These are phyloP conservation scores for Beta lomatogona DNA, from an alignment of 179 eudicot genomes.

Conservation along the genomic window DNA sequence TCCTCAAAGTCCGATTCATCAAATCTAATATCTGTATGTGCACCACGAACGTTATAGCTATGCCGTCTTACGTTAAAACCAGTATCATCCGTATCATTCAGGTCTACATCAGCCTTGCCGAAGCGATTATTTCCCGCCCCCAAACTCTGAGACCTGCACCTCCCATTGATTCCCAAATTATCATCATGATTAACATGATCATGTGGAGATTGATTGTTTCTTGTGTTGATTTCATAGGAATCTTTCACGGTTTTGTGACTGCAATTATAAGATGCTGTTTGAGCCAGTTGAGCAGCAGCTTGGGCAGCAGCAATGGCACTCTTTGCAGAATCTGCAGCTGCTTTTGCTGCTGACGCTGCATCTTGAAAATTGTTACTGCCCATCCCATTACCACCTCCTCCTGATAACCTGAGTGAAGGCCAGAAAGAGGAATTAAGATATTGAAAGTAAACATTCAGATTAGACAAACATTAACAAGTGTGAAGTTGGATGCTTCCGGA, in stretches of 20 bases:
- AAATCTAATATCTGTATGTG: slow-evolving; percentile 53
- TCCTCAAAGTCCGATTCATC: slow-evolving; percentile 85
- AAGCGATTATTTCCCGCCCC: slow-evolving; percentile 25
- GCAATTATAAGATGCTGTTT: slow-evolving; percentile 28
- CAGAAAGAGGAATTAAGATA: neutral
- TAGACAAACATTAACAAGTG: neutral
- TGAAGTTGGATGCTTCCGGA: slow-evolving; percentile 11
- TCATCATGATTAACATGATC: slow-evolving; percentile 14
- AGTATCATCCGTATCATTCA: slow-evolving; percentile 23
- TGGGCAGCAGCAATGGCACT: slow-evolving; percentile 79
- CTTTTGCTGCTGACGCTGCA: slow-evolving; percentile 82
- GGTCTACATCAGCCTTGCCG: slow-evolving; percentile 21
- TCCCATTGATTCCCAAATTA: slow-evolving; percentile 23
- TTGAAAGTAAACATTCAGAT: neutral
- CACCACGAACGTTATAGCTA: slow-evolving; percentile 52
- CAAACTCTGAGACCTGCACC: slow-evolving; percentile 36
- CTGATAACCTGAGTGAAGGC: slow-evolving; percentile 37
- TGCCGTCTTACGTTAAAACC: slow-evolving; percentile 51
- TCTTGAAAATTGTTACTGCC: slow-evolving; percentile 46
- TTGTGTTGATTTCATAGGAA: slow-evolving; percentile 14
- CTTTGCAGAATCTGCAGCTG: slow-evolving; percentile 82
- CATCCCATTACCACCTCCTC: slow-evolving; percentile 33
- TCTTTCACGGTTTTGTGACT: too few species aligned
- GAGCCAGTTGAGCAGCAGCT: slow-evolving; percentile 80
- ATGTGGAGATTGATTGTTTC: slow-evolving; percentile 12